Evolutionary conservation across 495 filamentous ascomycete species (phyloP).

Genomic region (Oidiodendron maius): DNA sequence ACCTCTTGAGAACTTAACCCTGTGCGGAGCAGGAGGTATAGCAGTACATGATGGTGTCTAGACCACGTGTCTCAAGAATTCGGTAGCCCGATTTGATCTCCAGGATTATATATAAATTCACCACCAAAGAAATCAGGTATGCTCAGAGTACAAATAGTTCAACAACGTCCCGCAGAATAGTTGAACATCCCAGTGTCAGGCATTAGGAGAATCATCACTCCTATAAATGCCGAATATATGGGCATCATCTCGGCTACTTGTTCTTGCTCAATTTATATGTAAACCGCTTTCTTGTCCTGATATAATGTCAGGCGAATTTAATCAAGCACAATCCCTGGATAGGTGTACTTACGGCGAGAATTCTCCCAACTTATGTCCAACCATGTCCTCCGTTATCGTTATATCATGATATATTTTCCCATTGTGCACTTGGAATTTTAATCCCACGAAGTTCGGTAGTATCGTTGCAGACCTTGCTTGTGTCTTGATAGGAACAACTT

Average conservation of each 20-base stretch:
- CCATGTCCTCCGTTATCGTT: slow-evolving; percentile 93
- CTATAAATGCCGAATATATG: neutral
- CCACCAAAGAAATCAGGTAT: too few relatives aligned
- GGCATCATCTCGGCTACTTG: slow-evolving; percentile 38
- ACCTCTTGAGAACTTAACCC: too few relatives aligned
- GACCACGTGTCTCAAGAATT: too few relatives aligned
- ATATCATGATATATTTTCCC: slow-evolving; percentile 91
- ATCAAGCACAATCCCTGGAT: neutral
- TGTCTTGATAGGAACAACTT: slow-evolving; percentile 71
- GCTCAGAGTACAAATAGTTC: too few relatives aligned
- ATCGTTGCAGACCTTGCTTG: slow-evolving; percentile 89
- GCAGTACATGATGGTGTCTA: too few relatives aligned
- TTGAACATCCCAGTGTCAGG: neutral
- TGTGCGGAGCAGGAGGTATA: too few relatives aligned
- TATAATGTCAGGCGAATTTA: slow-evolving; percentile 5
- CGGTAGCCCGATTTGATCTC: too few relatives aligned
- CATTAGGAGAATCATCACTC: neutral
- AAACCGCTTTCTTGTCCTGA: slow-evolving; percentile 83
- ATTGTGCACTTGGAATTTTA: slow-evolving; percentile 91
- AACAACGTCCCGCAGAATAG: too few relatives aligned
- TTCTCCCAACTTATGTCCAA: slow-evolving; percentile 94
- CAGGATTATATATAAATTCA: too few relatives aligned
- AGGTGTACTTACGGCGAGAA: slow-evolving; percentile 70
- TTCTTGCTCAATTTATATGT: slow-evolving; percentile 74
- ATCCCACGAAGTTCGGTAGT: slow-evolving; percentile 89